Conservation (phyloP, 2,329 filamentous ascomycete genomes). For the Hymenotorrendiella dingleyae region DNA sequence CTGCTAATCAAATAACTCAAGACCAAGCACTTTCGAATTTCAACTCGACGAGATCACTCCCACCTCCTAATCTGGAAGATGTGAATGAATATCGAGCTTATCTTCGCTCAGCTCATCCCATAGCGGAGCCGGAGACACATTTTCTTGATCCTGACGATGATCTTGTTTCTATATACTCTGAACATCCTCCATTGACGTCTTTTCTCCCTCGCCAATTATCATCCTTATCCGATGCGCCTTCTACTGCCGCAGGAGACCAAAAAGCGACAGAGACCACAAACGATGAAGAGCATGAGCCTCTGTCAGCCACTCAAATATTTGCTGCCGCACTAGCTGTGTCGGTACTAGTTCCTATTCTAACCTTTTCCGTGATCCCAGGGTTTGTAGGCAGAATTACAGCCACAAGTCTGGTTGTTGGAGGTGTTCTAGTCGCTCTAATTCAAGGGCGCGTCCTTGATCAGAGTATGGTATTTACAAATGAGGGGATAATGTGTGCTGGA, state of each 20-base stretch:
- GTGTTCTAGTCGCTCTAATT: conserved; percentile 31
- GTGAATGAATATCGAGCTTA: conserved; percentile 48
- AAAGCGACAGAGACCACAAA: neutral
- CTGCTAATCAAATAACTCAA: conserved; percentile 24
- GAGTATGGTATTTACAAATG: conserved; percentile 11
- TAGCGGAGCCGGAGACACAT: conserved; percentile 49
- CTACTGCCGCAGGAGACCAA: conserved; percentile 4
- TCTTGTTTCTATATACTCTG: conserved; percentile 25
- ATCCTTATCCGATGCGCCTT: conserved; percentile 8
- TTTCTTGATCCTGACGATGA: conserved; percentile 29
- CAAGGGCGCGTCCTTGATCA: conserved; percentile 16
- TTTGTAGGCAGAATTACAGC: conserved; percentile 54
- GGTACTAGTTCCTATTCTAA: conserved; percentile 51
- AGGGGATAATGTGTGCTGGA: conserved; percentile 21
- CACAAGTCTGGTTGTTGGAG: conserved; percentile 45
- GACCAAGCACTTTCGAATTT: conserved; percentile 57
- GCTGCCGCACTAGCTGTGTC: conserved; percentile 45
- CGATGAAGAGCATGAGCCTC: conserved; percentile 25
- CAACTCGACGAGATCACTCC: conserved; percentile 43
- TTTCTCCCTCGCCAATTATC: neutral
- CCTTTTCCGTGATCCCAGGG: conserved; percentile 51
- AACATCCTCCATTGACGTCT: conserved; percentile 2
- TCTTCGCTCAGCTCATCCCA: conserved; percentile 46
- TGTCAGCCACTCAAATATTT: conserved; percentile 21
- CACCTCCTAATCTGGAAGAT: conserved; percentile 44